These are phyloP conservation scores for Solanum commersonii DNA, from an alignment of 257 asterid species.

Conservation along the genomic window DNA sequence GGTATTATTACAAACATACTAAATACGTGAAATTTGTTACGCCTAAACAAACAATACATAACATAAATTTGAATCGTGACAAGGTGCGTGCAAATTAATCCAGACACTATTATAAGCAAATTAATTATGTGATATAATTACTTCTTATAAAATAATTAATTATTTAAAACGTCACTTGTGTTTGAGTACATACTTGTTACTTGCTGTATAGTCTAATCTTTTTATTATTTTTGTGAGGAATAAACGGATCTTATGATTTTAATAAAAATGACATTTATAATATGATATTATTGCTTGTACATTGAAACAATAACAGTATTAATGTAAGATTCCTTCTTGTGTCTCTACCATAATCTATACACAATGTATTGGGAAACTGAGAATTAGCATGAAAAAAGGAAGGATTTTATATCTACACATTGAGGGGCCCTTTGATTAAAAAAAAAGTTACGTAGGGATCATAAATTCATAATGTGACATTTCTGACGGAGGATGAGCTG, in stretches of 20 bases:
- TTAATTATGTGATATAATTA: neutral
- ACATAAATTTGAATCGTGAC: too few relatives aligned
- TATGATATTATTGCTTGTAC: neutral
- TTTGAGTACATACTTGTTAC: neutral
- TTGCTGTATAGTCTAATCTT: neutral
- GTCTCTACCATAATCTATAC: neutral
- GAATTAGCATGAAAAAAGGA: neutral
- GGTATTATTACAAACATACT: too few relatives aligned
- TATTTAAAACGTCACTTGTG: neutral
- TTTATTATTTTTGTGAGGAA: neutral
- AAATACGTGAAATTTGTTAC: too few relatives aligned
- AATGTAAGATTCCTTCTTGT: slow-evolving; percentile 14
- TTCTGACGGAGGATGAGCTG: neutral
- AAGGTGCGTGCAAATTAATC: neutral
- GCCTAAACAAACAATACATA: too few relatives aligned
- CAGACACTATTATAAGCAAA: neutral
- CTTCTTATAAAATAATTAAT: neutral
- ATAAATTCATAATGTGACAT: neutral
- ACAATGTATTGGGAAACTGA: slow-evolving; percentile 10
- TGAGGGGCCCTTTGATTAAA: neutral
- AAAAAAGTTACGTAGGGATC: neutral
- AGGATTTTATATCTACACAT: neutral
- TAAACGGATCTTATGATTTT: neutral
- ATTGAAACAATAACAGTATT: neutral
- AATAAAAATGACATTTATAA: neutral